Conservation (phyloP, 257 asterid species). For the Henckelia pumila region DNA sequence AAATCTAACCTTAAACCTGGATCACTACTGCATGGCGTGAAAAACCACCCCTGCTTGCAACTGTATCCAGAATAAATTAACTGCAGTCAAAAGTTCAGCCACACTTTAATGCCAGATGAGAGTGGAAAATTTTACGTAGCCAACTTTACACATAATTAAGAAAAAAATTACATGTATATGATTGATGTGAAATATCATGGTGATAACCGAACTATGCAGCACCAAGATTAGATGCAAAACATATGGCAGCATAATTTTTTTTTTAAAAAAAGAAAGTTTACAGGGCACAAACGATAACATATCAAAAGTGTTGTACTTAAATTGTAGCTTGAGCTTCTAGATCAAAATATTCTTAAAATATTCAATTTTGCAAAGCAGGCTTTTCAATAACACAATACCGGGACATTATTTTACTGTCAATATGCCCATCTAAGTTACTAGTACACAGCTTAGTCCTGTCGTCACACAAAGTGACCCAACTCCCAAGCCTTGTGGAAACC, state of each 20-base stretch:
- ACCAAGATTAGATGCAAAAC: not conserved
- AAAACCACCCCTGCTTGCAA: slow-evolving; percentile 97
- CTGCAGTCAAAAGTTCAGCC: slow-evolving; percentile 39
- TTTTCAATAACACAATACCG: not conserved
- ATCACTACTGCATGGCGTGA: slow-evolving; percentile 85
- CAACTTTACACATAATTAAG: not conserved
- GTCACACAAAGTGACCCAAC: not conserved
- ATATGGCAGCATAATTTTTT: not conserved
- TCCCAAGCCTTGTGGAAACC: not conserved
- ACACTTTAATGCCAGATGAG: slow-evolving; percentile 11
- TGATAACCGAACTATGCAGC: not conserved
- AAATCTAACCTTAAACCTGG: slow-evolving; percentile 72
- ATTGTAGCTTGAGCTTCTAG: not conserved
- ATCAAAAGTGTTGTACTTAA: not conserved
- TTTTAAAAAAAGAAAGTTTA: too few species aligned
- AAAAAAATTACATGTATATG: not conserved
- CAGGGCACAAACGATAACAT: not conserved
- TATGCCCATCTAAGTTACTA: not conserved
- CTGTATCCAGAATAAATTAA: slow-evolving; percentile 88
- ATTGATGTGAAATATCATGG: not conserved
- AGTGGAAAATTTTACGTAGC: not conserved
- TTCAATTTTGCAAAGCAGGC: not conserved
- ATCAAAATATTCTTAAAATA: not conserved
- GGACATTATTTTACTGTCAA: not conserved
- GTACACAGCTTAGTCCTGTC: not conserved